These are phyloP conservation scores for Carex kokanica DNA, from an alignment of 176 grass and related monocot species.

Conservation along the genomic window DNA sequence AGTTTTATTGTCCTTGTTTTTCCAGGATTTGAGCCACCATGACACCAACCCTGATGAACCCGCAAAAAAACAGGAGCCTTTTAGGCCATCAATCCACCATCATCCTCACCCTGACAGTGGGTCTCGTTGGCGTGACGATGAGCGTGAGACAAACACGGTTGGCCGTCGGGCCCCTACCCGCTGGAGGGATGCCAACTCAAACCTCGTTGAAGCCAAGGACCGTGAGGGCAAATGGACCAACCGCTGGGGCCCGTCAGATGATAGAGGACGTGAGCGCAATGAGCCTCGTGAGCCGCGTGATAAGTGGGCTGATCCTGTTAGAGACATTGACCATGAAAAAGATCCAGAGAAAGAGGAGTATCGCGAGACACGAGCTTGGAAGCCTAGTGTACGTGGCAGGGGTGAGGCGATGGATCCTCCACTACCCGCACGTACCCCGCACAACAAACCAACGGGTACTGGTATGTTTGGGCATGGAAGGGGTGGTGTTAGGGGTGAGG, in stretches of 20 bases:
- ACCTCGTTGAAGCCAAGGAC: constrained; percentile 66
- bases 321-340: constrained; percentile 71
- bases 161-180: constrained; percentile 45
- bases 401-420: constrained; percentile 59
- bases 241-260: constrained; percentile 53
- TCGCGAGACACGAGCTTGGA: constrained; percentile 52
- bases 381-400: constrained; percentile 63
- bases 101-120: constrained; percentile 56
- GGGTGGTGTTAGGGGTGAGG: constrained; percentile 58
- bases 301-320: constrained; percentile 57
- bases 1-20: constrained; percentile 26
- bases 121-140: constrained; percentile 95
- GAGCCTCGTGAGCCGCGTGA: constrained; percentile 71
- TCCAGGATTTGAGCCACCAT: constrained; percentile 58
- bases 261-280: constrained; percentile 47
- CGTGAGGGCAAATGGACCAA: constrained; percentile 85
- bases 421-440: constrained; percentile 35
- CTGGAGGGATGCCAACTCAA: constrained; percentile 74
- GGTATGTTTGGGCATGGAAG: constrained; percentile 62
- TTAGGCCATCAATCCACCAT: constrained; percentile 53
- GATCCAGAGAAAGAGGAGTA: constrained; percentile 52
- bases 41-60: constrained; percentile 43
- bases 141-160: constrained; percentile 78
- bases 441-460: constrained; percentile 10
- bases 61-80: constrained; percentile 57